A percentile compares a stretch with the other conserved stretches of the same genome.
phyloP scores from a whole-genome alignment of 202 grass and related monocot genomes.

The Eragrostis tef region DNA sequence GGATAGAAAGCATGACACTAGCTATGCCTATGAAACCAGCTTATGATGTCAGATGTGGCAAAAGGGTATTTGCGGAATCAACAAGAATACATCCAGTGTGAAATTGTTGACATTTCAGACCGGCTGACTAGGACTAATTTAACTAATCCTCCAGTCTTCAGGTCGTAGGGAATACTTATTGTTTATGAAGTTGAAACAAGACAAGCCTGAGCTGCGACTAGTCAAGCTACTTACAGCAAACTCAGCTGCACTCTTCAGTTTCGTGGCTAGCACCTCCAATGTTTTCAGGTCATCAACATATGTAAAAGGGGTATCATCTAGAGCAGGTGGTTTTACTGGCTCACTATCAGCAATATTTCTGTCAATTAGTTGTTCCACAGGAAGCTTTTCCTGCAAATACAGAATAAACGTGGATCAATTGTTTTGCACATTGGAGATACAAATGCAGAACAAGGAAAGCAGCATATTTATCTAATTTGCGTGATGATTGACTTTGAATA shows the following conservation, averaged over 20 bases:
- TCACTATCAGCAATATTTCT: conserved; percentile 55
- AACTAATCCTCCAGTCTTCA: no score
- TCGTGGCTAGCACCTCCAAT: conserved; percentile 59
- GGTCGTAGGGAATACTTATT: no score
- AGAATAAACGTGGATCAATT: conserved; percentile 32
- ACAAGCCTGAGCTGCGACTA: conserved; percentile 14
- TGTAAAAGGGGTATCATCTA: conserved; percentile 66
- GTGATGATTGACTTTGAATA: conserved; percentile 14
- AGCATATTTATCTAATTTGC: conserved; percentile 11
- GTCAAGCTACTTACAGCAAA: conserved; percentile 66
- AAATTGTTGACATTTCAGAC: no score
- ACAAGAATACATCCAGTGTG: neutral
- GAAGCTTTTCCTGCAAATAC: conserved; percentile 63
- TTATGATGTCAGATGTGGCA: neutral
- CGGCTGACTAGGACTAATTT: no score
- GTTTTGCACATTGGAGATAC: conserved; percentile 19
- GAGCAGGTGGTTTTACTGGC: conserved; percentile 57
- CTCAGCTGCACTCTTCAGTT: conserved; percentile 64
- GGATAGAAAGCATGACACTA: conserved; percentile 3
- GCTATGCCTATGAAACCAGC: neutral
- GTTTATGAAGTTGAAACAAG: conserved; percentile 8
- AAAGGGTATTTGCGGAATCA: neutral
- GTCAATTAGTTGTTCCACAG: conserved; percentile 56
- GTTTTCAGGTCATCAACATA: conserved; percentile 72
- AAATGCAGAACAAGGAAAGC: conserved; percentile 30